Percentiles rank a stretch among this genome's conserved stretches.
phyloP scores from a whole-genome alignment of 805 yeast species.

The Hanseniaspora jakobsenii region DNA sequence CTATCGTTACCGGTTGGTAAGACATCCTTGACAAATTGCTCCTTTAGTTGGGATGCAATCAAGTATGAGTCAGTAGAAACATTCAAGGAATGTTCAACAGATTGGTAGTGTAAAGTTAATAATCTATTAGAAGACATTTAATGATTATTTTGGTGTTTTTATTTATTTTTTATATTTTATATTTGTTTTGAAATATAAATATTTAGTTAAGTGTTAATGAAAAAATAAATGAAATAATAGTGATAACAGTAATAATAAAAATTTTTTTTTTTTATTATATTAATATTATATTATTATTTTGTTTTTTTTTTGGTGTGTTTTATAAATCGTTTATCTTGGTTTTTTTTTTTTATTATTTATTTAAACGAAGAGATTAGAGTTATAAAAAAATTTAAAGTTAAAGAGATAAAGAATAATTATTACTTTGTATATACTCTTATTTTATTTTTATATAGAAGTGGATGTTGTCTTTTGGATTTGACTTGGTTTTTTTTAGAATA shows the following conservation, averaged over 20 bases:
- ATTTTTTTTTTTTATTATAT: constrained; percentile 7
- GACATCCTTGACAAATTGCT: constrained; percentile 60
- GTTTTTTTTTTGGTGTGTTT: too few species aligned
- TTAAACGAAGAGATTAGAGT: too few species aligned
- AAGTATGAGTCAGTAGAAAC: constrained; percentile 74
- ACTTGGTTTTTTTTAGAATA: too few species aligned
- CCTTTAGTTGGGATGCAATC: constrained; percentile 74
- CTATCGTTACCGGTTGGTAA: constrained; percentile 44
- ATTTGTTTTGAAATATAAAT: neutral
- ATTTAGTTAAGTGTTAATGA: neutral
- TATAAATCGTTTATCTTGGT: too few species aligned
- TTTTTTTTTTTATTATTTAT: too few species aligned
- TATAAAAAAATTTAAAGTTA: too few species aligned
- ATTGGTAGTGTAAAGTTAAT: constrained; percentile 68
- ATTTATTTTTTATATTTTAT: neutral
- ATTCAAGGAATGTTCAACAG: constrained; percentile 75
- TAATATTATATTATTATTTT: neutral
- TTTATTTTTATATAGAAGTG: too few species aligned
- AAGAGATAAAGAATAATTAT: too few species aligned
- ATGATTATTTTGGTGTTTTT: neutral
- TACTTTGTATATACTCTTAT: too few species aligned
- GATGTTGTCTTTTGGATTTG: too few species aligned
- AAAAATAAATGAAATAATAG: too few species aligned
- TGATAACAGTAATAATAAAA: neutral
- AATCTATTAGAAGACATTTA: constrained; percentile 49